Evolutionary conservation across 148 eudicot species (phyloP), one percentile per base, ranked within the genome.

Genomic region (Dysphania ambrosioides): DNA sequence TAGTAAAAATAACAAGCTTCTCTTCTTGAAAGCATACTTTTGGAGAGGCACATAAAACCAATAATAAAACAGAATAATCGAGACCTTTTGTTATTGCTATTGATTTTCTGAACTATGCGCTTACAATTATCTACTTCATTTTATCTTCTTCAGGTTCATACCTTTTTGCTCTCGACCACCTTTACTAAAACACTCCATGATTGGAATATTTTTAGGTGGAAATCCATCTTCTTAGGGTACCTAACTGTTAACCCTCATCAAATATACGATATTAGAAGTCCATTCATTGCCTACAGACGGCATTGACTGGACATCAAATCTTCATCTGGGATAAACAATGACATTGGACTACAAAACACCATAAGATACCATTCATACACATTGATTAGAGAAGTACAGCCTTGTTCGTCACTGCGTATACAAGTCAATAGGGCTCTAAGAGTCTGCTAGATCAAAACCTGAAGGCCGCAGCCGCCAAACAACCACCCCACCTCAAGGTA

Each of bases 401-500:
- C 32, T 8, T 35, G 44, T 66, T 66, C 35, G 11, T 35, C 26
- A 66, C 6, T 35, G 26, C 27, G 36, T 34, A 66, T 19, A 24
- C 30, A 66, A 3, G 15, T 8, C 63, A 59, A 27, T 9, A 7
- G 32, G 31, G 58, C 63, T 59, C 63, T 24, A 59, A 10, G 21
- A 8, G 27, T 59, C 32, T 59, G 63, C 63, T 59, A 59, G 32
- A n/a, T n/a, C n/a, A n/a, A n/a, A n/a, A n/a, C 16, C 13, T 59
- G 32, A 59, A 2, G 4, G 13, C 53, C 21, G 5, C 21, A 47
- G 53, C 53, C 18, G 16, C 53, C 53, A 47, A 47, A 11, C 18
- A 11, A 5, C 53, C 53, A 5, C 53, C 53, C 13, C 53, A 16
- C 18, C 24, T 79, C 67, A 78, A 42, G 72, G 80, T 29, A 24